A percentile compares a stretch with the other conserved stretches of the same genome.
phyloP scores from a whole-genome alignment of 306 rosid genomes.

The Styphnolobium japonicum region DNA sequence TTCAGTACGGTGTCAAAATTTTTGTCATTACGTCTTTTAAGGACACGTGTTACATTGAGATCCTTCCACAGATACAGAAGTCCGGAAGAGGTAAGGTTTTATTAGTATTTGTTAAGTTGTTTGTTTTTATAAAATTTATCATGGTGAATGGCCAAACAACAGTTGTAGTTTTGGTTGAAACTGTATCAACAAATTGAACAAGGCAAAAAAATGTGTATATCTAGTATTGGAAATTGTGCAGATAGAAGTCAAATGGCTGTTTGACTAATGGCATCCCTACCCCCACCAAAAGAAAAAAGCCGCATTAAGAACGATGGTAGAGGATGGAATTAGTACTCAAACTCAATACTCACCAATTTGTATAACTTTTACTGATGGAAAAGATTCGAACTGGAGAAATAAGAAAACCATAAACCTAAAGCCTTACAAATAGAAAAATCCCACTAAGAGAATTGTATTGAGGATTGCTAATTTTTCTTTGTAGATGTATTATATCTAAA shows the following conservation, averaged over 20 bases:
- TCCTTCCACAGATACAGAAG: slow-evolving; percentile 73
- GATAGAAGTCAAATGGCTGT: background rate
- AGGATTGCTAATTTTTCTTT: background rate
- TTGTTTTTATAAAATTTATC: background rate
- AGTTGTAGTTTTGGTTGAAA: background rate
- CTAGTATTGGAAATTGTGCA: background rate
- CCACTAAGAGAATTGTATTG: background rate
- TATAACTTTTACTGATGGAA: too few relatives aligned
- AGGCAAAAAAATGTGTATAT: background rate
- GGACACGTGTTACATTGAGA: slow-evolving; percentile 91
- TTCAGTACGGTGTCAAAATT: slow-evolving; percentile 94
- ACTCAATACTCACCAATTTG: too few relatives aligned
- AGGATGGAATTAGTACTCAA: background rate
- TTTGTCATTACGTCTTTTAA: slow-evolving; percentile 88
- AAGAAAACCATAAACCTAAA: too few relatives aligned
- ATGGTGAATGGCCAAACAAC: background rate
- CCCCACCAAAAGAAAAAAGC: background rate
- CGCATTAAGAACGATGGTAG: background rate
- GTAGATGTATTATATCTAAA: background rate
- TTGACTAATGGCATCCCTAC: background rate
- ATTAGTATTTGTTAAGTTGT: background rate
- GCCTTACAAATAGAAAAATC: too few relatives aligned
- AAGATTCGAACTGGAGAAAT: background rate
- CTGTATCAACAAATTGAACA: background rate
- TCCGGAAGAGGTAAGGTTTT: slow-evolving; percentile 70